These are phyloP conservation scores for Bidens hawaiensis DNA, from an alignment of 140 eudicot species.

Conservation along the genomic window DNA sequence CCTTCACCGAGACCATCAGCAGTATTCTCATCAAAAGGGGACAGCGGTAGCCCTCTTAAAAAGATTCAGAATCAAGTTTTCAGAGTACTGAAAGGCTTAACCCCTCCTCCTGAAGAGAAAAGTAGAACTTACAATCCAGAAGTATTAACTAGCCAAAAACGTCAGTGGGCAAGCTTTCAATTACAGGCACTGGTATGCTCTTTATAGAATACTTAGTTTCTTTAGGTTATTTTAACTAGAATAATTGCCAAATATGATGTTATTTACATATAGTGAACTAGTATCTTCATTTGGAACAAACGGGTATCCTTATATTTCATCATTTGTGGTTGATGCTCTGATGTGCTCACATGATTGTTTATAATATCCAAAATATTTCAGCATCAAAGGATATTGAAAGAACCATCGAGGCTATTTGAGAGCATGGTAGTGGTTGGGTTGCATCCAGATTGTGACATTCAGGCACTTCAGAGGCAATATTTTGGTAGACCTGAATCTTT, in stretches of 20 bases:
- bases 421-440: constrained; percentile 98
- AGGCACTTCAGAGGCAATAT: constrained; percentile 60
- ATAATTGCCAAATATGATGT: neutral
- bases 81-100: constrained; percentile 71
- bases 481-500: constrained; percentile 74
- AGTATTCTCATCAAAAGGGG: constrained; percentile 79
- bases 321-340: neutral
- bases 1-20: constrained; percentile 88
- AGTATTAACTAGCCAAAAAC: constrained; percentile 85
- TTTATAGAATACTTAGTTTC: neutral
- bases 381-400: constrained; percentile 82
- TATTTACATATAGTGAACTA: neutral
- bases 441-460: constrained; percentile 81
- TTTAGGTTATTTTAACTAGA: too few species aligned
- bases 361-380: constrained; percentile 21
- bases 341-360: neutral
- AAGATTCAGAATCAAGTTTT: constrained; percentile 75
- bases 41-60: constrained; percentile 64
- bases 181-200: constrained; percentile 61
- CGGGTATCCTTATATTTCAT: neutral
- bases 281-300: neutral
- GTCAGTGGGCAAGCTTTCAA: constrained; percentile 97
- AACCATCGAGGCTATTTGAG: constrained; percentile 92
- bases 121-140: constrained; percentile 73
- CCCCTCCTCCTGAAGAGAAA: constrained; percentile 63